Conservation (phyloP, 306 rosid genomes). For the Cucurbita argyrosperma region DNA sequence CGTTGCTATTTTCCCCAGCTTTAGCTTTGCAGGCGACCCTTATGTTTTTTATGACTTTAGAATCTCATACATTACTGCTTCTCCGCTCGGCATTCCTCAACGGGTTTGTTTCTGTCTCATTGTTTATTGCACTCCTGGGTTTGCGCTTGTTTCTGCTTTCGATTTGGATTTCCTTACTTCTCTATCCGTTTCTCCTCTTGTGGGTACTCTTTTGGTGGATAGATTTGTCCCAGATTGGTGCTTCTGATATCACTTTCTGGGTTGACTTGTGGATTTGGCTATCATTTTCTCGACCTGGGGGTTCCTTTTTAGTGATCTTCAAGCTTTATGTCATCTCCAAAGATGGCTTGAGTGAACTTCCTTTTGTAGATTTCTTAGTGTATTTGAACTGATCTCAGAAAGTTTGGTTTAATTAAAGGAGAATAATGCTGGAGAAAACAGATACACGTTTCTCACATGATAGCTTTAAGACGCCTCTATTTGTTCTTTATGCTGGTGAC, state of each 20-base stretch:
- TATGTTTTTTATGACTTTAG: conserved; percentile 31
- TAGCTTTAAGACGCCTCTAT: neutral
- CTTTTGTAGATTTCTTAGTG: neutral
- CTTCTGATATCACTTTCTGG: neutral
- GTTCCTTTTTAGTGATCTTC: neutral
- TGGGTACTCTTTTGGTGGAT: neutral
- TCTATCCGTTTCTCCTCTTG: too few relatives aligned
- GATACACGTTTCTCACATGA: neutral
- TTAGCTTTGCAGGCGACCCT: conserved; percentile 54
- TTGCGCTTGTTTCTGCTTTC: neutral
- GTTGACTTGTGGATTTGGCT: neutral
- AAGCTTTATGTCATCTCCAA: neutral
- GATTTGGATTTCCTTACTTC: neutral
- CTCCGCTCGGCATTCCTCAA: conserved; percentile 78
- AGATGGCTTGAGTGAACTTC: neutral
- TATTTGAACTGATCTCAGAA: neutral
- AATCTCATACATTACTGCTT: conserved; percentile 47
- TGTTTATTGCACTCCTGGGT: neutral
- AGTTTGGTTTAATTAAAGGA: neutral
- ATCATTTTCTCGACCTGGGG: neutral
- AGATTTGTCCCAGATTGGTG: neutral
- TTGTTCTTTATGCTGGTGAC: neutral
- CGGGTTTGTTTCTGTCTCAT: conserved; percentile 20
- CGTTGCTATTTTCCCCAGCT: conserved; percentile 18
- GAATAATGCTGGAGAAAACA: neutral